Conservation (phyloP, 2,329 filamentous ascomycete genomes). For the Cladosporium sp. region DNA sequence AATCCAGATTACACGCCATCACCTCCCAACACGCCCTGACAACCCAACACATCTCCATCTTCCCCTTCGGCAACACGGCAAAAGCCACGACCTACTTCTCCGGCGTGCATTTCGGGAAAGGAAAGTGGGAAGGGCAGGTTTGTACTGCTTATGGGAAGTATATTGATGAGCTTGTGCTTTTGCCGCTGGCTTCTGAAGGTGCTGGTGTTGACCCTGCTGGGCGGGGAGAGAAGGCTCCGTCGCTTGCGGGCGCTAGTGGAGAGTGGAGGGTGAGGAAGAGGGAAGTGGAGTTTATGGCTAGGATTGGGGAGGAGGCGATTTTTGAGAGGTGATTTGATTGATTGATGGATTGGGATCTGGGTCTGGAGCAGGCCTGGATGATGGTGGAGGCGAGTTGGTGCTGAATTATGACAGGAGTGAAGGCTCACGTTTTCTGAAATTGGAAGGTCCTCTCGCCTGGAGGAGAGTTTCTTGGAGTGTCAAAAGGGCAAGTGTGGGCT, state of each 20-base stretch:
- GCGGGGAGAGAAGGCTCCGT: conserved; percentile 8
- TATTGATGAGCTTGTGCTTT: conserved; percentile 34
- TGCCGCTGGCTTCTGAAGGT: conserved; percentile 15
- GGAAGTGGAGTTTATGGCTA: conserved; percentile 35
- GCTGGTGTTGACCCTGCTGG: background rate
- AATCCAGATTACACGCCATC: conserved; percentile 35
- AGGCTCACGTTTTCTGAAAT: too few species aligned
- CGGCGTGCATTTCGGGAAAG: conserved; percentile 39
- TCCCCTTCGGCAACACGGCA: conserved; percentile 30
- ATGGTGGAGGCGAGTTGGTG: too few species aligned
- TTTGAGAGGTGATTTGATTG: conserved; percentile 27
- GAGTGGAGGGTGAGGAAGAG: conserved; percentile 37
- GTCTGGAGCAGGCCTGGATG: too few species aligned
- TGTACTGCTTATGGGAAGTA: conserved; percentile 42
- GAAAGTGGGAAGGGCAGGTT: conserved; percentile 33
- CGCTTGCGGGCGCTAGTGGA: conserved; percentile 33
- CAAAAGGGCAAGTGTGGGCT: too few species aligned
- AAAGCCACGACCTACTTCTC: conserved; percentile 39
- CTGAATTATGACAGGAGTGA: too few species aligned
- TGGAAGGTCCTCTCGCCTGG: too few species aligned
- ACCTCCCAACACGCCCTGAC: conserved; percentile 41
- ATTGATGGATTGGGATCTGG: background rate
- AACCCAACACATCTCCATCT: conserved; percentile 37
- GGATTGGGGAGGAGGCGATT: conserved; percentile 32
- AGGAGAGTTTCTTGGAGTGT: too few species aligned